Evolutionary conservation across 371 early-diverging fungal genomes (phyloP).

Genomic region (Dinochytrium kinnereticum): DNA sequence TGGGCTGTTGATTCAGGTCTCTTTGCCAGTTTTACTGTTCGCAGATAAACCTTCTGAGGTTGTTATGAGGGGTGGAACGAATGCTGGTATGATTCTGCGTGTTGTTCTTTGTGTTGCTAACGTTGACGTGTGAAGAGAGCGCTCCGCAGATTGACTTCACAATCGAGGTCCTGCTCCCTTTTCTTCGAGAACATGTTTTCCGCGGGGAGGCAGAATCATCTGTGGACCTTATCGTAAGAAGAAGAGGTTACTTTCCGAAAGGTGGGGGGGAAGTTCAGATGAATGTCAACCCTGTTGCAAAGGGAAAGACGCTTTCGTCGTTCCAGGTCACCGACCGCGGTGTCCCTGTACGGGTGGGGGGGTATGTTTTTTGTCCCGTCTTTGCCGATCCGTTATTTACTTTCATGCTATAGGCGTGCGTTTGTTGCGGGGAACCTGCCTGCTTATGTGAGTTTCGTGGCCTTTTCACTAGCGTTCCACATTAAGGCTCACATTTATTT

Average conservation of each 20-base stretch:
- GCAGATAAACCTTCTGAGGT: not conserved
- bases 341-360: not conserved
- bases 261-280: slow-evolving; percentile 25
- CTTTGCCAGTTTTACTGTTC: slow-evolving; percentile 40
- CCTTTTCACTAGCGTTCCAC: too few relatives aligned
- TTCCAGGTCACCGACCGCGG: slow-evolving; percentile 14
- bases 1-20: slow-evolving; percentile 39
- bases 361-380: not conserved
- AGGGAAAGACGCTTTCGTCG: not conserved
- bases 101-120: not conserved
- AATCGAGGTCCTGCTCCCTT: slow-evolving; percentile 30
- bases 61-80: slow-evolving; percentile 41
- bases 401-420: not conserved
- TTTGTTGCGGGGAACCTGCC: slow-evolving; percentile 11
- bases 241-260: slow-evolving; percentile 29
- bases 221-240: not conserved
- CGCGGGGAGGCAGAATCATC: not conserved
- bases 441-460: not conserved
- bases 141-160: slow-evolving; percentile 42
- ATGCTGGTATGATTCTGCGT: slow-evolving; percentile 23
- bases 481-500: not conserved
- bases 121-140: not conserved
- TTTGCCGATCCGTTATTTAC: not conserved
- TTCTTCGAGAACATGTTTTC: slow-evolving; percentile 12
- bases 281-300: slow-evolving; percentile 7